These are phyloP conservation scores for Periglandula ipomoeae DNA, from an alignment of 2,329 filamentous ascomycete genomes.

Conservation along the genomic window DNA sequence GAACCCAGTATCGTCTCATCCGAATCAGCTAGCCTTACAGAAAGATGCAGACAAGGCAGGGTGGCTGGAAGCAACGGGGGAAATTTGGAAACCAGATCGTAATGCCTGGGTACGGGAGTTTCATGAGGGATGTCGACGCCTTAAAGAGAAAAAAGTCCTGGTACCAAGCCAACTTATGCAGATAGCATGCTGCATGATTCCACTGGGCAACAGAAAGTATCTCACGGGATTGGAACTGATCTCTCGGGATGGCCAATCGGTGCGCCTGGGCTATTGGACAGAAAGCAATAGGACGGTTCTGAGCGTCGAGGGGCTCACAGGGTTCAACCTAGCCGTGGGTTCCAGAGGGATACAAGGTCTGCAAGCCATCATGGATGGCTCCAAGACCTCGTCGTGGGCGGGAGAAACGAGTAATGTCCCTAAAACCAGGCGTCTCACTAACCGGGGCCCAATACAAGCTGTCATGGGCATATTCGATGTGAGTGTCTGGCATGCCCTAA, in stretches of 20 bases:
- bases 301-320: not conserved
- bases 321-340: not conserved
- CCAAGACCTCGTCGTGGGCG: not conserved
- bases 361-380: not conserved
- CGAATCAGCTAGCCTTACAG: not conserved
- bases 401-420: not conserved
- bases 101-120: no score
- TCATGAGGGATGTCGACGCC: no score
- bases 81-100: no score
- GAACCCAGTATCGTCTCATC: not conserved
- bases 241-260: not conserved
- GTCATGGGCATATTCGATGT: slow-evolving; percentile 1
- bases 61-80: not conserved
- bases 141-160: not conserved
- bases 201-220: not conserved
- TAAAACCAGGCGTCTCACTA: slow-evolving; percentile 1
- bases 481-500: not conserved
- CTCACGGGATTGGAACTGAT: not conserved
- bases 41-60: no score
- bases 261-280: not conserved
- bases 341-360: slow-evolving; percentile 1
- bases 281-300: not conserved
- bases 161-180: not conserved
- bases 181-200: not conserved
- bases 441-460: not conserved